These are phyloP conservation scores for Dunaliella salina DNA, from an alignment of 163 green algal species.

Conservation along the genomic window DNA sequence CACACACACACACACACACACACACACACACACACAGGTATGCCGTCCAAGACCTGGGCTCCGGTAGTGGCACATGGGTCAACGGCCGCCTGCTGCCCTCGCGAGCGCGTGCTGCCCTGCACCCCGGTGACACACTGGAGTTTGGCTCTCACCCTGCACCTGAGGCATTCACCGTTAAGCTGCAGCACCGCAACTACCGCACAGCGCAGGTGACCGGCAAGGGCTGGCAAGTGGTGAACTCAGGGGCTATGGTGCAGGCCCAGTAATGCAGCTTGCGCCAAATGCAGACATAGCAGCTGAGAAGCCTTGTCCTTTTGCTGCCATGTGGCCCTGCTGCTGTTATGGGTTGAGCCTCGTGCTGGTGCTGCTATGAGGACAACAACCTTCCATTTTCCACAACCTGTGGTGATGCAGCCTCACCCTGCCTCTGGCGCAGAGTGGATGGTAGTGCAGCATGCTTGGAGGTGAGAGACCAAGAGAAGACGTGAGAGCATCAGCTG, in stretches of 20 bases:
- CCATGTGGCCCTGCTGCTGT: too few relatives aligned
- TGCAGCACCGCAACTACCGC: conserved; percentile 53
- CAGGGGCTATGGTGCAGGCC: conserved; percentile 10
- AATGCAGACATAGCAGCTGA: too few relatives aligned
- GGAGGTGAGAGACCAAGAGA: too few relatives aligned
- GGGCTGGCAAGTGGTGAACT: conserved; percentile 3
- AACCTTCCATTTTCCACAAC: too few relatives aligned
- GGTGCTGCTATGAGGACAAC: too few relatives aligned
- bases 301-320: too few relatives aligned
- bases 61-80: conserved; percentile 53
- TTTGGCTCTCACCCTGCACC: conserved; percentile 50
- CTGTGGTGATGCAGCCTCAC: too few relatives aligned
- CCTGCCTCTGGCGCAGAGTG: too few relatives aligned
- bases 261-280: too few relatives aligned
- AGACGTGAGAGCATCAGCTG: too few relatives aligned
- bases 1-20: not conserved
- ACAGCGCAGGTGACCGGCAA: conserved; percentile 22
- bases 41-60: conserved; percentile 39
- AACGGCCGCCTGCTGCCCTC: conserved; percentile 47
- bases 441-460: too few relatives aligned
- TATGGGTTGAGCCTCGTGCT: too few relatives aligned
- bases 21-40: conserved; percentile 6
- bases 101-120: conserved; percentile 28
- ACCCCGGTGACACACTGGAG: conserved; percentile 56
- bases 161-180: conserved; percentile 60